Conservation (phyloP, 2,329 filamentous ascomycete genomes). For the Cercospora sesami region DNA sequence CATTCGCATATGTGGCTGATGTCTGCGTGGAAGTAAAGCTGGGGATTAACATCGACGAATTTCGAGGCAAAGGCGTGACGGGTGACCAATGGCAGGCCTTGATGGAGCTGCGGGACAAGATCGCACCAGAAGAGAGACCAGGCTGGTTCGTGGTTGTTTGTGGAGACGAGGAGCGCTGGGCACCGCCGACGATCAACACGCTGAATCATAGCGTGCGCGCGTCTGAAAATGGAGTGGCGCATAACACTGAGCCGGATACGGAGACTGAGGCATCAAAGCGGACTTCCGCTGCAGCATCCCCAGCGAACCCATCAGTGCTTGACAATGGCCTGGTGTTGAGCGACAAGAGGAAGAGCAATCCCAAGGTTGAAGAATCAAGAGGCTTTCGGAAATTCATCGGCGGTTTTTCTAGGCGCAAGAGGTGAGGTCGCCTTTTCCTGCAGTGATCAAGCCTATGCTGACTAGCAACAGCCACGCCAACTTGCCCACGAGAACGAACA, state of each 20-base stretch:
- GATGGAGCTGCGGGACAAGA: slow-evolving; percentile 58
- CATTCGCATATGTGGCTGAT: slow-evolving; percentile 83
- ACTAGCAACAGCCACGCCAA: slow-evolving; percentile 15
- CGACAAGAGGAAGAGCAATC: slow-evolving; percentile 20
- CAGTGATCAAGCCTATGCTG: slow-evolving; percentile 4
- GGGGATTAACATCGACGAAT: slow-evolving; percentile 57
- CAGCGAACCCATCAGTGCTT: background rate
- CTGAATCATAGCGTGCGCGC: slow-evolving; percentile 15
- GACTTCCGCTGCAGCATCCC: slow-evolving; percentile 4
- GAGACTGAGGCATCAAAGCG: slow-evolving; percentile 16
- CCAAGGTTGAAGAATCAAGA: slow-evolving; percentile 24
- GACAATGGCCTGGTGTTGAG: slow-evolving; percentile 12
- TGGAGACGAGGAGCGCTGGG: slow-evolving; percentile 60
- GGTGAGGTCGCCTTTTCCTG: slow-evolving; percentile 22
- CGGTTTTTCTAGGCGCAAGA: slow-evolving; percentile 31
- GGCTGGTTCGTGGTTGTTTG: slow-evolving; percentile 67
- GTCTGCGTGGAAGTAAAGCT: slow-evolving; percentile 60
- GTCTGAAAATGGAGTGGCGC: background rate
- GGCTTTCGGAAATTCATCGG: slow-evolving; percentile 37
- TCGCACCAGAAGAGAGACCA: slow-evolving; percentile 61
- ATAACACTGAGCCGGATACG: slow-evolving; percentile 9
- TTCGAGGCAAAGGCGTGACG: slow-evolving; percentile 52
- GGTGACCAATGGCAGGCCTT: slow-evolving; percentile 56
- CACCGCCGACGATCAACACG: slow-evolving; percentile 29
- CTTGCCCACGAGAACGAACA: background rate